Evolutionary conservation across 192 early-diverging fungal genomes (phyloP).

Genomic region (Geranomyces variabilis): DNA sequence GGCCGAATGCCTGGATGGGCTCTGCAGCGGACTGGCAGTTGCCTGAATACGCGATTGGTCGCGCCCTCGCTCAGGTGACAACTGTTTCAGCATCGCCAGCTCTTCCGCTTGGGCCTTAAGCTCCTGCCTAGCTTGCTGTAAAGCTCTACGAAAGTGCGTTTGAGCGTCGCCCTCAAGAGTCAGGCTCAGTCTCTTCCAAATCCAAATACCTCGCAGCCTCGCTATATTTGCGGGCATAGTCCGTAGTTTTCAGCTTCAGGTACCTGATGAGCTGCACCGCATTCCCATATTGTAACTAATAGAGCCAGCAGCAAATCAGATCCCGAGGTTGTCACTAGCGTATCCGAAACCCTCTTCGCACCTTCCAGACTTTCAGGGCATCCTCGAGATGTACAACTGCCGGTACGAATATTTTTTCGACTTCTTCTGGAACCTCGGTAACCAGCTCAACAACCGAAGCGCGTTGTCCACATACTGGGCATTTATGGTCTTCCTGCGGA

Average conservation of each 20-base stretch:
- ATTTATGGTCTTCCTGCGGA: slow-evolving; percentile 4
- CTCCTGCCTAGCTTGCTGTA: slow-evolving; percentile 22
- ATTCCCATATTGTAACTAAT: slow-evolving; percentile 32
- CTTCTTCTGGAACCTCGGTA: slow-evolving; percentile 31
- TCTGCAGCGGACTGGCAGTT: background rate
- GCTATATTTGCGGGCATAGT: slow-evolving; percentile 25
- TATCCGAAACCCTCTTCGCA: background rate
- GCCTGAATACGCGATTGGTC: background rate
- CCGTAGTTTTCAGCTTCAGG: slow-evolving; percentile 23
- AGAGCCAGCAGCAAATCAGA: too few relatives aligned
- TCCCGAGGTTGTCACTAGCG: background rate
- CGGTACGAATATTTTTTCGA: slow-evolving; percentile 31
- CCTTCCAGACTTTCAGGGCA: slow-evolving; percentile 30
- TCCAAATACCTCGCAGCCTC: slow-evolving; percentile 20
- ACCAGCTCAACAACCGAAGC: slow-evolving; percentile 16
- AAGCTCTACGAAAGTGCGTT: background rate
- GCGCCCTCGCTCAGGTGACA: background rate
- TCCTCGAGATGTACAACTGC: slow-evolving; percentile 32
- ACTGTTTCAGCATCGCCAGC: slow-evolving; percentile 8
- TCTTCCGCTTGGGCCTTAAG: background rate
- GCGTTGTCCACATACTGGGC: slow-evolving; percentile 19
- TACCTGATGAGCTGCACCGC: slow-evolving; percentile 24
- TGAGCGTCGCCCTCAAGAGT: background rate
- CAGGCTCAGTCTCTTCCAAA: background rate
- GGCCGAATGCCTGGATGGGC: background rate